Evolutionary conservation across 2,329 filamentous ascomycete species (phyloP), one percentile per base, ranked within the genome.

Genomic region (Cladophialophora immunda): DNA sequence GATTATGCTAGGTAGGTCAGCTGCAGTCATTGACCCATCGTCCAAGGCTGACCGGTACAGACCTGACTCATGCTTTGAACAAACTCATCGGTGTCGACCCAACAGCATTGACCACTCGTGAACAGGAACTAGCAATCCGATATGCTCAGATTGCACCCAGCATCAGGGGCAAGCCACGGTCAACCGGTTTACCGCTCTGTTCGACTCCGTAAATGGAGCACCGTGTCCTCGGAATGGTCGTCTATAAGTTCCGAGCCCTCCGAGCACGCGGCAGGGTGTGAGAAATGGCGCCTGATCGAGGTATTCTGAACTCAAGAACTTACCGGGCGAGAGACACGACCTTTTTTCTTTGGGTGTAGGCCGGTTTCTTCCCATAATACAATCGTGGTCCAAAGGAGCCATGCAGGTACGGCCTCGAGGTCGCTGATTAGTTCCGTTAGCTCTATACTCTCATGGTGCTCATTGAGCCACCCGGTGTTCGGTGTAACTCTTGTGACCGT

Each of bases 11-110:
- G 60, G 60, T 62, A 27, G 15, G 57, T 36, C 11, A 15, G 15
- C n/a, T 45, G 9, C 27, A 22, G 2, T 19, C 17, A 30, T 7
- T 27, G 58, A 52, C 25, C 11, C 45, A 19, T 41, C 45, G 11
- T 52, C 30, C 19, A 19, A 62, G 22, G 36, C 9, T 41, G 34
- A 30, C 17, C 15, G 2, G 2, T 22, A n/a, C 47, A 62, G 60
- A 62, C 27, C 30, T 62, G 13, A 62, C 53, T 27, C n/a, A 27
- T 38, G 50, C 50, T 38, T 22, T 56, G 25, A 34, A 62, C 25
- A 62, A 62, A 32, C 22, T 62, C 9, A 60, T 30, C 29, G 58
- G 38, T 2, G 60, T 41, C 17, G 53, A 50, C 29, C 15, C 47
- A 27, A n/a, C 30, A 13, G 15, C 47, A 22, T 36, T 62, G 17